Base-by-base conservation (phyloP, 768 basidiomycete genomes). In the Boletus vermiculosoides region DNA sequence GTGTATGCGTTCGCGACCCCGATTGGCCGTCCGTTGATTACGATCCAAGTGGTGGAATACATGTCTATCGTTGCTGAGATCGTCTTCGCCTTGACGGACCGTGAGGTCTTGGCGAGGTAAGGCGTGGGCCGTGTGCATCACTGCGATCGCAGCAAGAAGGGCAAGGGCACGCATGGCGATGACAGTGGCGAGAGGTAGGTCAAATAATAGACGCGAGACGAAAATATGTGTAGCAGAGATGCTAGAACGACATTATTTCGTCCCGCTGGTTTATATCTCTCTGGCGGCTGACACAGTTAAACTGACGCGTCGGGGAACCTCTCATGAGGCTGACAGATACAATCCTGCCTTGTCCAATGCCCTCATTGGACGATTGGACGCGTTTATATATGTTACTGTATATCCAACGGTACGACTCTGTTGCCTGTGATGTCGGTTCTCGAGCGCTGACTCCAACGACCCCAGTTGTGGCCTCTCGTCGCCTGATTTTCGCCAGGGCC, bases 1-100 rank as follows among this genome's bases (percentile, higher is more conserved):
- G 33, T 50, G 37, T 11, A n/a, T 28, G 36, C 36, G 57, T 20
- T 57, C 52, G 42, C 51, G 64, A 41, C 59, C 51, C 9, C 41
- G 58, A 53, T 51, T 51, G 54, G 66, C 64, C 9, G 67, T 70
- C 22, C 56, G 60, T 39, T 54, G 71, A 51, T 69, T 72, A 16
- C 62, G 71, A 50, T 72, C 71, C 46, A 70, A 33, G 52, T 72
- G 68, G 20, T 70, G 68, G 54, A 70, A 68, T 28, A 66, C 25
- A 45, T 70, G 59, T 22, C 49, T 61, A 28, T 66, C 59, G 54
- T 66, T 58, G 28, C 50, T 52, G 54, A 63, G 56, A 41, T 67
- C 57, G 59, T 58, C 28, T 41, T 51, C 58, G 48, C 36, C 56
- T 25, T 55, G 54, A 41, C 56, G 60, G 22, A 52, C 55, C 52